These are phyloP conservation scores for Phylloporus sp. DNA, from an alignment of 1,284 basidiomycete genomes.

Conservation along the genomic window DNA sequence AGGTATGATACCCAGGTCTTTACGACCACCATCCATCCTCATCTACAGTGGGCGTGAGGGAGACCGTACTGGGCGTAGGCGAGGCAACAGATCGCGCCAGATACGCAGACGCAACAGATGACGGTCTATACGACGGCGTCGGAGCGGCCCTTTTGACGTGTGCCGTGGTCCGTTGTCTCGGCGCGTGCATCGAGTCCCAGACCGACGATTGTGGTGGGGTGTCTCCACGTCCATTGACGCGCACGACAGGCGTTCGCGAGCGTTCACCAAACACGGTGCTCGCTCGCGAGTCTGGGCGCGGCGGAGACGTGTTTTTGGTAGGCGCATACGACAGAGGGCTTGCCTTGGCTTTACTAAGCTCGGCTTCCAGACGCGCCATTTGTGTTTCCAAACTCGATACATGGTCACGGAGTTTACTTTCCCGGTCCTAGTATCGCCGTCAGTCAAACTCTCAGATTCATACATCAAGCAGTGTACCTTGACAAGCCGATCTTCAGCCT, in stretches of 20 bases:
- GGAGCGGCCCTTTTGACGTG: slow-evolving; percentile 47
- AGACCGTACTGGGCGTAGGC: slow-evolving; percentile 76
- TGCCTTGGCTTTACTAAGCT: slow-evolving; percentile 62
- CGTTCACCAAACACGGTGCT: slow-evolving; percentile 64
- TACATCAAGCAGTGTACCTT: slow-evolving; percentile 54
- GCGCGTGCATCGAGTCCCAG: slow-evolving; percentile 80
- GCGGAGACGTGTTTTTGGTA: slow-evolving; percentile 46
- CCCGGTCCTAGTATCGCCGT: slow-evolving; percentile 64
- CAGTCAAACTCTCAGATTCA: slow-evolving; percentile 11
- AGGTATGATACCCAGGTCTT: slow-evolving; percentile 28
- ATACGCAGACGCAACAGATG: slow-evolving; percentile 55
- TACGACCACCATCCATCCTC: slow-evolving; percentile 81
- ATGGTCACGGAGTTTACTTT: slow-evolving; percentile 72
- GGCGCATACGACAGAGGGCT: slow-evolving; percentile 41
- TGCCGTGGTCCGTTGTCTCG: slow-evolving; percentile 46
- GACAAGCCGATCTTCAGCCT: slow-evolving; percentile 69
- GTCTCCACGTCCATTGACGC: slow-evolving; percentile 46
- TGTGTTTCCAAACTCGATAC: slow-evolving; percentile 70
- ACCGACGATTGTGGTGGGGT: slow-evolving; percentile 66
- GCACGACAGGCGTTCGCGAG: slow-evolving; percentile 49
- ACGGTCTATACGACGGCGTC: slow-evolving; percentile 33
- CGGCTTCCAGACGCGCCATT: slow-evolving; percentile 62
- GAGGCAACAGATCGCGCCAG: slow-evolving; percentile 55
- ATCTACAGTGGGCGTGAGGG: slow-evolving; percentile 71
- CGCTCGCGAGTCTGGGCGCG: slow-evolving; percentile 73